Base-by-base conservation (phyloP, 148 eudicot genomes). In the Rhododendron ovatum region DNA sequence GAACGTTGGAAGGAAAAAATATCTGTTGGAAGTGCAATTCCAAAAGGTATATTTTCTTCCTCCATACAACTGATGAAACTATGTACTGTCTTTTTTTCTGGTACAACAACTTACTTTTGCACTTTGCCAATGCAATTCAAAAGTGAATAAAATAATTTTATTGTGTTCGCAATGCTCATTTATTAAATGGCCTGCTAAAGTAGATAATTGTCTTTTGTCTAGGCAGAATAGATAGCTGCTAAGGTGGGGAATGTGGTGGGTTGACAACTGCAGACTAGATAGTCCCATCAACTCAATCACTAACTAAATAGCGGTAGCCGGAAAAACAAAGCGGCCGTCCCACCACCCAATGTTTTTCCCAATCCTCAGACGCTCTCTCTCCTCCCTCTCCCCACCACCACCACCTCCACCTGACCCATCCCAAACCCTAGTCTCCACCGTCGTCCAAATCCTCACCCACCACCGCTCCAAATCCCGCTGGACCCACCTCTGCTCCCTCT, bases 391-490 rank as follows among this genome's bases (percentile, higher is more conserved):
- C 80, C 80, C 88, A 11, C 45, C 61, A 13, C 88, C 87, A 37
- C 88, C 85, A 20, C 1, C 57, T 67, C 47, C 57, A 84, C 30
- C 20, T 81, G 65, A n/a, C 81, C 28, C 4, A 8, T 88, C 83
- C 67, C 61, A 80, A 75, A 53, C 86, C 82, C 20, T 90, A 61
- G 89, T 92, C 39, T 59, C 92, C 76, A 50, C 90, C 88, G 95
- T 92, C 87, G 88, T 91, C 82, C 78, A 92, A 33, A 82, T 89
- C 83, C 92, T 96, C 75, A 89, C 87, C 8, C 92, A 94, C 94
- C 93, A 88, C 88, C 96, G 95, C 82, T 90, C 96, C 48, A 95
- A 93, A 51, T 83, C 97, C 48, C 93, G 97, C 1, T 96, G 97
- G 96, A 84, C 92, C 50, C 63, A 91, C 41, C 92, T 96, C 79